phyloP scores from a whole-genome alignment of 768 basidiomycete genomes.

The Suillus alpinus region DNA sequence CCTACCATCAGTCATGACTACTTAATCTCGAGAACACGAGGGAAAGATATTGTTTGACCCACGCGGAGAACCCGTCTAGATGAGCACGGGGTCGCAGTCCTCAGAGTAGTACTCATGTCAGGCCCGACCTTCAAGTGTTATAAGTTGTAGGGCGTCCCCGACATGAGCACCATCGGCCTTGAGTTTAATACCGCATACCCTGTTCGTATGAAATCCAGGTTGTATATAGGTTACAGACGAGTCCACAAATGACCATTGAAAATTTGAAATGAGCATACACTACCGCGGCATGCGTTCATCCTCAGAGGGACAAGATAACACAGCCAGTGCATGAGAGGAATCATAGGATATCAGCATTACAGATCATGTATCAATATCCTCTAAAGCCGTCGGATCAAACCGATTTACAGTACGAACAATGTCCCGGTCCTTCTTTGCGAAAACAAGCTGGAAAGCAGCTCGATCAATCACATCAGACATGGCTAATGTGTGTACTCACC shows the following conservation, averaged over 20 bases:
- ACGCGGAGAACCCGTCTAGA: neutral
- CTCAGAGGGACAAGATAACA: neutral
- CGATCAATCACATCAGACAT: conserved; percentile 1
- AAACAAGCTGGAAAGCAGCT: conserved; percentile 60
- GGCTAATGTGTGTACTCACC: conserved; percentile 42
- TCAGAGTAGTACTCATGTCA: neutral
- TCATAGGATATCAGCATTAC: conserved; percentile 24
- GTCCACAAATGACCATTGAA: neutral
- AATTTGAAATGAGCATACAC: neutral
- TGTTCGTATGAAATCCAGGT: neutral
- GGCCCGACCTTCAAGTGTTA: neutral
- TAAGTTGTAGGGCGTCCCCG: neutral
- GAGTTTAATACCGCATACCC: neutral
- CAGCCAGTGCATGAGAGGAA: neutral
- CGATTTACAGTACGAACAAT: conserved; percentile 82
- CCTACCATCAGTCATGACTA: neutral
- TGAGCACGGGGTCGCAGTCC: neutral
- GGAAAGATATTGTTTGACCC: neutral
- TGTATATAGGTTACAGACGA: neutral
- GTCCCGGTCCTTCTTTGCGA: conserved; percentile 74
- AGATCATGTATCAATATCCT: conserved; percentile 27
- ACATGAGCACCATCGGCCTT: neutral
- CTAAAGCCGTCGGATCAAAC: conserved; percentile 34
- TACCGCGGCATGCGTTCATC: neutral
- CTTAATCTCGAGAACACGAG: neutral